These are phyloP conservation scores for Fusarium nurragi DNA, from an alignment of 2,329 filamentous ascomycete genomes.

Conservation along the genomic window DNA sequence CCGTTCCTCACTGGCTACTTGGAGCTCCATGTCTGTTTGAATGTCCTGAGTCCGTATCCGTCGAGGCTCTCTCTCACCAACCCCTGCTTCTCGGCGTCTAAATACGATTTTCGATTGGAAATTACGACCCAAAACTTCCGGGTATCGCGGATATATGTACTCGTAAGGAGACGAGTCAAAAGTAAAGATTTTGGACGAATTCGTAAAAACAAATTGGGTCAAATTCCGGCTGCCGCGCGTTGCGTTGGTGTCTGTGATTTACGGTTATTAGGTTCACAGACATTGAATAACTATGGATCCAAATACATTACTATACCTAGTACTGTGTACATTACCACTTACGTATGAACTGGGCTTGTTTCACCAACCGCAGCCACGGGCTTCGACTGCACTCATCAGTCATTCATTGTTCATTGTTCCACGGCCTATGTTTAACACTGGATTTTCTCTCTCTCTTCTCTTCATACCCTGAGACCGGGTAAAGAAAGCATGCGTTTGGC, in stretches of 20 bases:
- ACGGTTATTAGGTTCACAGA: background rate
- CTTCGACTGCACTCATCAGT: conserved; percentile 24
- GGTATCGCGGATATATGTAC: conserved; percentile 15
- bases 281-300: background rate
- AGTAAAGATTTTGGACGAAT: conserved; percentile 9
- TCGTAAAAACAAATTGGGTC: conserved; percentile 20
- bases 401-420: conserved; percentile 24
- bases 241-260: conserved; percentile 2
- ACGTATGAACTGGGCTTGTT: conserved; percentile 26
- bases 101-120: conserved; percentile 26
- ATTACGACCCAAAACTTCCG: background rate
- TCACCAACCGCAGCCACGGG: conserved; percentile 28
- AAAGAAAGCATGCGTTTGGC: conserved; percentile 12
- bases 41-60: conserved; percentile 18
- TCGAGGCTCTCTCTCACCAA: conserved; percentile 6
- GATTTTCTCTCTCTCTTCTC: background rate
- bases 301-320: background rate
- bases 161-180: conserved; percentile 8
- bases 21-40: conserved; percentile 10
- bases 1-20: conserved; percentile 22
- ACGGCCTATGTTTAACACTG: background rate
- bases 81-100: conserved; percentile 36
- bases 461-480: background rate
- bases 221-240: conserved; percentile 26
- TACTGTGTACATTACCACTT: background rate